phyloP scores from a whole-genome alignment of 192 early-diverging fungal species.

The Anaeromyces robustus region DNA sequence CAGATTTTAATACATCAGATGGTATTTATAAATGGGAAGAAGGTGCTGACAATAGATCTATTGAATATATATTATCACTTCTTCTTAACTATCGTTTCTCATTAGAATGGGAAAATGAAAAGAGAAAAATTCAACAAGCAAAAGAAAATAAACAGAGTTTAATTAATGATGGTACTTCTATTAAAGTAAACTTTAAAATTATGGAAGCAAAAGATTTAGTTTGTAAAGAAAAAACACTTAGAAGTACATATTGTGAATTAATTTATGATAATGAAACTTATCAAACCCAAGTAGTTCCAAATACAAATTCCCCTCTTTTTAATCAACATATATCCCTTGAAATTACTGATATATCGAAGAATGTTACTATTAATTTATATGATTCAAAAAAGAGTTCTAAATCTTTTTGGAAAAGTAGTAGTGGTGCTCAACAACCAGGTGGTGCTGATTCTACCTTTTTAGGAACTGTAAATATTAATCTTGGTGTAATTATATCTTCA shows the following conservation, averaged over 20 bases:
- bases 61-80: not conserved
- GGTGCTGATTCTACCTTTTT: not conserved
- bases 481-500: not conserved
- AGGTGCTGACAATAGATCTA: not conserved
- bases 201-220: not conserved
- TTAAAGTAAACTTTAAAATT: not conserved
- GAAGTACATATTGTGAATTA: not conserved
- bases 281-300: not conserved
- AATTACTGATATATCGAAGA: not conserved
- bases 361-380: not conserved
- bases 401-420: not conserved
- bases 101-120: not conserved
- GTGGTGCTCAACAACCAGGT: not conserved
- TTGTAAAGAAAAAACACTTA: not conserved
- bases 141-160: not conserved
- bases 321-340: not conserved
- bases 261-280: not conserved
- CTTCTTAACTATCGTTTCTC: not conserved
- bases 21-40: not conserved
- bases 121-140: not conserved
- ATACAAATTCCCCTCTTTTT: not conserved
- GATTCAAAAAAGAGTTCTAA: not conserved
- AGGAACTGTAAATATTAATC: not conserved
- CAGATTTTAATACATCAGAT: not conserved
- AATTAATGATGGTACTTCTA: not conserved